Evolutionary conservation across 257 asterid genomes (phyloP), one percentile per base, ranked within the genome.

Genomic region (Lycium barbarum): DNA sequence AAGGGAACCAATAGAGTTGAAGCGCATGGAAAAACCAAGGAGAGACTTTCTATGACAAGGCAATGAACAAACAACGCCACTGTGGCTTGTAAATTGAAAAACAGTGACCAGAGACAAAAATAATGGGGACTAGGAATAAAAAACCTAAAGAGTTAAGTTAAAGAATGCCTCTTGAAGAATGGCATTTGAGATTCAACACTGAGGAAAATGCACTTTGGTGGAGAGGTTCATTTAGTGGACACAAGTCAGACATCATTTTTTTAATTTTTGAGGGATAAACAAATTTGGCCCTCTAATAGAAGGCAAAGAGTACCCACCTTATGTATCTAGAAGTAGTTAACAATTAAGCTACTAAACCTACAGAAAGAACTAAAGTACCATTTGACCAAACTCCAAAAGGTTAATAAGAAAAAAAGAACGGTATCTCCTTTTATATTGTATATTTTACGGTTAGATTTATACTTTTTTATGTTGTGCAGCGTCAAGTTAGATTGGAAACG

Each of bases 351-450:
- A 53, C 79, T 70, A 70, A 38, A 70, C 79, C 54, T 40, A 17
- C 9, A 6, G 4, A 8, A 70, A 70, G 78, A 70, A 9, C n/a
- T n/a, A 38, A 70, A 17, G 78, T 70, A 17, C 4, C 78, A 38
- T 38, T 68, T 70, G 54, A 38, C 33, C 78, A n/a, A 70, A 70
- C 54, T 70, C 78, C 26, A 70, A 15, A 38, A 68, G 78, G 78
- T 3, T 36, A 38, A 68, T 38, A 8, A 70, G 33, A n/a, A 38
- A 70, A 40, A 15, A 68, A 70, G 53, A 70, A 70, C 33, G 2
- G 18, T 4, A 38, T 70, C 76, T 38, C n/a, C 76, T 68, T 26
- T 70, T 70, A 38, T 40, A 40, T 70, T 70, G 54, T 38, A 38
- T 38, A 70, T 38, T 70, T 53, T 70, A 70, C 78, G 38, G 53